phyloP scores from a whole-genome alignment of 78 protist species.

The Chrysochromulina parva region DNA sequence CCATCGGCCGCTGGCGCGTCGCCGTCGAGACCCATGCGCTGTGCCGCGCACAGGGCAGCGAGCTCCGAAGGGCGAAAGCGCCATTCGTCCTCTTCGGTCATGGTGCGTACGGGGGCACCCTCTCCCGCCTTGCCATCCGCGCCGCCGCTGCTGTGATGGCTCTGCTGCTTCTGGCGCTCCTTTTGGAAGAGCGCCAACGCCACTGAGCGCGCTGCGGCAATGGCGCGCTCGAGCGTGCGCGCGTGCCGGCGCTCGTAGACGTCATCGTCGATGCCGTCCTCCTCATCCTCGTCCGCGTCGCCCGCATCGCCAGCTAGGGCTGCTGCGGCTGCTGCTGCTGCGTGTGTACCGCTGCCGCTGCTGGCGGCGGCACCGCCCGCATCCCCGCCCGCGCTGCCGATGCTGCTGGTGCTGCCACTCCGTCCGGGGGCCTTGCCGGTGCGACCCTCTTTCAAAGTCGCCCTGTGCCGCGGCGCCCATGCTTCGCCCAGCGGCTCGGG shows the following conservation, averaged over 20 bases:
- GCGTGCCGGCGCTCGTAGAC: background rate
- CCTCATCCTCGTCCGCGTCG: background rate
- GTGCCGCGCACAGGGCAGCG: background rate
- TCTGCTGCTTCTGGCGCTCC: background rate
- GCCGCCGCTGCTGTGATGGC: background rate
- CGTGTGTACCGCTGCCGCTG: background rate
- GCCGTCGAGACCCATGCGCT: background rate
- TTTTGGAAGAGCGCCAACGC: background rate
- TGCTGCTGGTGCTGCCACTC: too few relatives aligned
- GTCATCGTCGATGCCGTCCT: background rate
- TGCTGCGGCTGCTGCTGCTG: too few relatives aligned
- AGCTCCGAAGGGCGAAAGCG: constrained; percentile 4
- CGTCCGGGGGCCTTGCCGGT: too few relatives aligned
- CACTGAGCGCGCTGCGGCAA: background rate
- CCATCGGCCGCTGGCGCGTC: background rate
- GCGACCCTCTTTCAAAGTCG: too few relatives aligned
- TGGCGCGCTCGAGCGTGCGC: constrained; percentile 24
- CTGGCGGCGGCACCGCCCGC: background rate
- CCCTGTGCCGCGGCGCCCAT: too few relatives aligned
- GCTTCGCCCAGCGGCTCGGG: too few relatives aligned
- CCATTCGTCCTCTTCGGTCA: background rate
- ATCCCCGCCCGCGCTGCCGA: too few relatives aligned
- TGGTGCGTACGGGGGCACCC: background rate
- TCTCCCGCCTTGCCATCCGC: background rate
- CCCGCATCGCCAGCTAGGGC: background rate